phyloP scores from a whole-genome alignment of 192 early-diverging fungal genomes.

The Funneliformis mosseae region DNA sequence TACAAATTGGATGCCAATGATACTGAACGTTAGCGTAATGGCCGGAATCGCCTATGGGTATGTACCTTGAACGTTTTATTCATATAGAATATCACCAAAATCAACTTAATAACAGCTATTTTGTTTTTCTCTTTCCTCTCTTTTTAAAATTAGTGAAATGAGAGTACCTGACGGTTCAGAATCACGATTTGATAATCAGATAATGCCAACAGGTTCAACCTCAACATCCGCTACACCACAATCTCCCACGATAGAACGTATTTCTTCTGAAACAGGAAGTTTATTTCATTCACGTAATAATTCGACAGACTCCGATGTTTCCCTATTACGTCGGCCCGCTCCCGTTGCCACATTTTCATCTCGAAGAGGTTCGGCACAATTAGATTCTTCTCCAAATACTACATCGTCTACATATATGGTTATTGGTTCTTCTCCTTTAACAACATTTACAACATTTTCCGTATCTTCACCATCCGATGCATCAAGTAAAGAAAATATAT shows the following conservation, averaged over 20 bases:
- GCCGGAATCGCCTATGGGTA: constrained; percentile 19
- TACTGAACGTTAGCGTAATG: background rate
- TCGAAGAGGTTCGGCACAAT: background rate
- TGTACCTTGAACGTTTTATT: background rate
- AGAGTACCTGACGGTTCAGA: background rate
- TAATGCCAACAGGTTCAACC: background rate
- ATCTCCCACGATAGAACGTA: background rate
- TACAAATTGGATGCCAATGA: background rate
- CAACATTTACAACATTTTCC: background rate
- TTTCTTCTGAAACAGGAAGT: too few species aligned
- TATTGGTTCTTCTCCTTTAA: background rate
- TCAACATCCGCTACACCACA: background rate
- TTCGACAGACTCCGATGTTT: background rate
- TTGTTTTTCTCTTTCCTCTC: background rate
- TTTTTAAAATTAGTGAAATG: constrained; percentile 9
- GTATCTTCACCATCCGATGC: background rate
- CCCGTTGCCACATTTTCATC: background rate
- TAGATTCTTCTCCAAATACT: background rate
- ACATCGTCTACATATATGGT: background rate
- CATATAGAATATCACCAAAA: background rate
- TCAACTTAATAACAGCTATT: background rate
- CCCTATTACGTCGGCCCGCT: background rate
- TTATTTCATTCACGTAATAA: background rate
- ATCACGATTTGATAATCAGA: background rate
- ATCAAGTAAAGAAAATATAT: too few species aligned